Evolutionary conservation across 2,329 filamentous ascomycete species (phyloP).

Genomic region (Rutstroemia sydowiana): DNA sequence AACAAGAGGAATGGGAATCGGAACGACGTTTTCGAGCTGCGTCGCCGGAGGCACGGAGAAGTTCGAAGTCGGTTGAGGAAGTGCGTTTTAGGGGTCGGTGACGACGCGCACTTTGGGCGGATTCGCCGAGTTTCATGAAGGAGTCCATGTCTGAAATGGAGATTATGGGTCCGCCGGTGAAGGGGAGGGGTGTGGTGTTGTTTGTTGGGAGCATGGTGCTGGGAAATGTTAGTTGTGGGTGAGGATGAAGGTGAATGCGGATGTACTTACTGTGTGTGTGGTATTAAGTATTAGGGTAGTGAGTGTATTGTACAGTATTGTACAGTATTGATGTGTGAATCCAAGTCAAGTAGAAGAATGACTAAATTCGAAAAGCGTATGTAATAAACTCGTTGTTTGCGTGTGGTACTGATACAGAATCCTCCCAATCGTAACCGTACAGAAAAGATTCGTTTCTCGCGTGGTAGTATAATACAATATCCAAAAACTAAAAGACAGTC

Average conservation of each 20-base stretch:
- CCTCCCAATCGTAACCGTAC: too few relatives aligned
- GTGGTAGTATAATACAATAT: too few relatives aligned
- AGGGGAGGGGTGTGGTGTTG: not conserved
- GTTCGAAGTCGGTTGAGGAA: constrained; percentile 7
- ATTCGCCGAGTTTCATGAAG: constrained; percentile 7
- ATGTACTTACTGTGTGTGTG: not conserved
- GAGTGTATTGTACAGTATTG: too few relatives aligned
- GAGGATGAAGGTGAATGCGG: too few relatives aligned
- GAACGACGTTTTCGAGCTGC: constrained; percentile 2
- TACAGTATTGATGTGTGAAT: too few relatives aligned
- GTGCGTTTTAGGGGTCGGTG: constrained; percentile 7
- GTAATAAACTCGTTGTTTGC: too few relatives aligned
- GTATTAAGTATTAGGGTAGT: not conserved
- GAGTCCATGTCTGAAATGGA: constrained; percentile 9
- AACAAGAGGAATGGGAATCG: not conserved
- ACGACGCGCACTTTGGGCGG: not conserved
- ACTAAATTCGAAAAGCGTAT: too few relatives aligned
- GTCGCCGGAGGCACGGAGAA: constrained; percentile 6
- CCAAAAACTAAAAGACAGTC: too few relatives aligned
- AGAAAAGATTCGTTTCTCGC: too few relatives aligned
- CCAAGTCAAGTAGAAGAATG: too few relatives aligned
- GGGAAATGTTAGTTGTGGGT: not conserved
- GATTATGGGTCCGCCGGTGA: constrained; percentile 6
- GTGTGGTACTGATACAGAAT: too few relatives aligned
- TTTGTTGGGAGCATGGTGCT: not conserved